These are phyloP conservation scores for Starmera dryadoides DNA, from an alignment of 805 yeast species.

Conservation along the genomic window DNA sequence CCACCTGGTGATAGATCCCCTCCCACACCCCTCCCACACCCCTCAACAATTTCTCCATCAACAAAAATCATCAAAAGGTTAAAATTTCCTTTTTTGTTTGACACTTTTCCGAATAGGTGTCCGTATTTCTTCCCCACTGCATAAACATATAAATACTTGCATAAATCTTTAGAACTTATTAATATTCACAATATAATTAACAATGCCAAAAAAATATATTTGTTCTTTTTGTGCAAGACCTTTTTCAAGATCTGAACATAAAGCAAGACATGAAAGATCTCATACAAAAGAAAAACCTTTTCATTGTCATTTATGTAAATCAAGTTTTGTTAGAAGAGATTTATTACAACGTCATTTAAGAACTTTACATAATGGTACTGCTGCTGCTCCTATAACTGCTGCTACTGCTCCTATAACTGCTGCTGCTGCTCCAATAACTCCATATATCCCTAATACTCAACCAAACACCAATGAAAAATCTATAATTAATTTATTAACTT, in stretches of 20 bases:
- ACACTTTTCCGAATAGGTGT: neutral
- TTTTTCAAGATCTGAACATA: conserved; percentile 73
- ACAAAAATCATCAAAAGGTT: too few species aligned
- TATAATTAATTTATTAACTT: conserved; percentile 24
- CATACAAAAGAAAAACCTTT: conserved; percentile 80
- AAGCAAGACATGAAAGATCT: conserved; percentile 70
- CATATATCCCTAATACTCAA: too few species aligned
- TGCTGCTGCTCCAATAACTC: conserved; percentile 1
- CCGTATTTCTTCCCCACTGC: neutral
- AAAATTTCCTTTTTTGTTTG: too few species aligned
- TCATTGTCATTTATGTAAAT: conserved; percentile 61
- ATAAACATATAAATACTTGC: neutral
- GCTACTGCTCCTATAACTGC: conserved; percentile 5
- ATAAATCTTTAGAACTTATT: too few species aligned
- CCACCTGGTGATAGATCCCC: too few species aligned
- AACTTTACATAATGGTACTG: conserved; percentile 52
- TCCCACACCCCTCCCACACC: too few species aligned
- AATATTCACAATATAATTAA: too few species aligned
- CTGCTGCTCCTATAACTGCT: conserved; percentile 10
- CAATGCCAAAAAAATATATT: conserved; percentile 31
- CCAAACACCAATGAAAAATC: conserved; percentile 18
- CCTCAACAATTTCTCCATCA: too few species aligned
- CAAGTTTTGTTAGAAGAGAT: conserved; percentile 73
- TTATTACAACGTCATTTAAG: conserved; percentile 69
- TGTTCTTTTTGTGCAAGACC: conserved; percentile 78